These are phyloP conservation scores for Candida yuanshanica DNA, from an alignment of 805 yeast genomes.

Conservation along the genomic window DNA sequence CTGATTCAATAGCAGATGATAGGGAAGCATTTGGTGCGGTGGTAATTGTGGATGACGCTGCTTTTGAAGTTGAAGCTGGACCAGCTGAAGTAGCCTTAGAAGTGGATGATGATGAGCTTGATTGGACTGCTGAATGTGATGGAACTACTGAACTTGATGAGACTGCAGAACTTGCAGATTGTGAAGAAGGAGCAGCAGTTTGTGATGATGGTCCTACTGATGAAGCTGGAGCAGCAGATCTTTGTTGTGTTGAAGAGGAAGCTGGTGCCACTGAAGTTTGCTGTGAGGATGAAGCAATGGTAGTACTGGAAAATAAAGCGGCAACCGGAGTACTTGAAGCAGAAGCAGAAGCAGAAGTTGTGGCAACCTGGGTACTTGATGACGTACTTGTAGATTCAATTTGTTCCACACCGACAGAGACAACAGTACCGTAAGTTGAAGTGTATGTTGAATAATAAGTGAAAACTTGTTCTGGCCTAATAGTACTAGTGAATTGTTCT, in stretches of 20 bases:
- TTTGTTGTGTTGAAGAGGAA: not conserved
- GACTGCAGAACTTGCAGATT: conserved; percentile 1
- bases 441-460: conserved; percentile 14
- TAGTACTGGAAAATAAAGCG: conserved; percentile 1
- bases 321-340: conserved; percentile 2
- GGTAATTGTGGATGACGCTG: conserved; percentile 12
- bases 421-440: conserved; percentile 17
- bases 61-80: conserved; percentile 4
- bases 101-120: conserved; percentile 1
- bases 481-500: conserved; percentile 19
- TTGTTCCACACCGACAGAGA: conserved; percentile 16
- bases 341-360: conserved; percentile 6
- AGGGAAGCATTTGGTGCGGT: conserved; percentile 6
- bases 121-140: too few relatives aligned
- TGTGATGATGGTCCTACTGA: conserved; percentile 1
- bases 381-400: conserved; percentile 4
- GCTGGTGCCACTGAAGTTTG: conserved; percentile 3
- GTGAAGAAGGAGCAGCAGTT: conserved; percentile 3
- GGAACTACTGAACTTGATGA: conserved; percentile 3
- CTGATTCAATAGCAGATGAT: conserved; percentile 6
- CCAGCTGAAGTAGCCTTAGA: conserved; percentile 7
- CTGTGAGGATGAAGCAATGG: conserved; percentile 1
- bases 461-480: conserved; percentile 20
- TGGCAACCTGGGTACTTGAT: conserved; percentile 4
- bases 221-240: conserved; percentile 1